A percentile compares a stretch with the other conserved stretches of the same genome.
phyloP scores from a whole-genome alignment of 169 alveolate genomes.

The Eimeria brunetti region DNA sequence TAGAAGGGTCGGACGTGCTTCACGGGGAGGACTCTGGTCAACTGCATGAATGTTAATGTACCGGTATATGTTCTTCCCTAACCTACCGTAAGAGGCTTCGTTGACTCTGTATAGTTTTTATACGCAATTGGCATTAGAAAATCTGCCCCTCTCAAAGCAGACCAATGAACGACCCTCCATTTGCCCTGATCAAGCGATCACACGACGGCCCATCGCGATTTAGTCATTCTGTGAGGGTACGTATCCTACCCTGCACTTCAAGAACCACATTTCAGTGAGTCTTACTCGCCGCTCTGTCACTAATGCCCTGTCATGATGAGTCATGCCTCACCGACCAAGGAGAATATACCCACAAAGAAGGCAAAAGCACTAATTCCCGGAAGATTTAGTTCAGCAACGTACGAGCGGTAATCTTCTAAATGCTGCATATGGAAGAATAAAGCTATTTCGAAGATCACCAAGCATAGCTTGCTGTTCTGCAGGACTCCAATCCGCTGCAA shows the following conservation, averaged over 20 bases:
- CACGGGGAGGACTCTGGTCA: neutral
- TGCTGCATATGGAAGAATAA: constrained; percentile 54
- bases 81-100: constrained; percentile 29
- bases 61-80: neutral
- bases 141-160: constrained; percentile 59
- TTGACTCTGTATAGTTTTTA: constrained; percentile 21
- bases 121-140: constrained; percentile 43
- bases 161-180: constrained; percentile 66
- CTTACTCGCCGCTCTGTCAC: neutral
- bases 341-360: neutral
- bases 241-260: neutral
- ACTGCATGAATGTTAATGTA: neutral
- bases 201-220: neutral
- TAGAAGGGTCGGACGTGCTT: neutral
- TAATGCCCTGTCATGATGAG: neutral
- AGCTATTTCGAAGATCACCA: constrained; percentile 36
- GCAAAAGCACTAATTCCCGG: neutral
- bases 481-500: constrained; percentile 13
- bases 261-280: neutral
- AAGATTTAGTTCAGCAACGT: neutral
- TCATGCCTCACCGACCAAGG: neutral
- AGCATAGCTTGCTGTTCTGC: constrained; percentile 43
- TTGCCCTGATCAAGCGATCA: constrained; percentile 21
- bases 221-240: neutral
- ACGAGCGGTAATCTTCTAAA: constrained; percentile 58